A percentile compares a stretch with the other conserved stretches of the same genome.
These are phyloP conservation scores for Xylaria grammica DNA, from an alignment of 495 filamentous ascomycete species.

Conservation along the genomic window DNA sequence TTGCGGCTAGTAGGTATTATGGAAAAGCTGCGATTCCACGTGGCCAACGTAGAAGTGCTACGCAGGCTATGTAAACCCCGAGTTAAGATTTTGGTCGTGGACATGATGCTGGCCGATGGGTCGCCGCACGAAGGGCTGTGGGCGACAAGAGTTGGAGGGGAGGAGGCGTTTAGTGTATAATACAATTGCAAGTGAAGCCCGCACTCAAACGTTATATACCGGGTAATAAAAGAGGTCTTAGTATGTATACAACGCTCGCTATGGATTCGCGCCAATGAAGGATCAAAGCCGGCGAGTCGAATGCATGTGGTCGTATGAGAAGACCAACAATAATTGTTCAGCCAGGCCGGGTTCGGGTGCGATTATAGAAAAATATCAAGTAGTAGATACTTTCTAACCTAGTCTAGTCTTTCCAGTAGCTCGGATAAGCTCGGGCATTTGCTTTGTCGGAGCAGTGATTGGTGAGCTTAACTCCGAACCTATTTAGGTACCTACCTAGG, in stretches of 20 bases:
- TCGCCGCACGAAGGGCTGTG: neutral
- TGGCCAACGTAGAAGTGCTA: neutral
- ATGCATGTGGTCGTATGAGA: neutral
- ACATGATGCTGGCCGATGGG: constrained; percentile 1
- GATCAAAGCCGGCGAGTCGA: neutral
- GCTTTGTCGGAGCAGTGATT: constrained; percentile 1
- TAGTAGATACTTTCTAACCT: constrained; percentile 3
- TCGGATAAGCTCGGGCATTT: constrained; percentile 20
- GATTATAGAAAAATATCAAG: constrained; percentile 1
- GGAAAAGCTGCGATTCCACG: constrained; percentile 7
- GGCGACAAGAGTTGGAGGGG: neutral
- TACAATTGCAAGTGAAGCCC: neutral
- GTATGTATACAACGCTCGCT: neutral
- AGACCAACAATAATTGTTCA: neutral
- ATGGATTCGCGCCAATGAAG: neutral
- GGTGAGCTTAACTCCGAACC: constrained; percentile 18
- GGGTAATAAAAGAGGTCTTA: neutral
- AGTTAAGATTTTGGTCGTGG: constrained; percentile 8
- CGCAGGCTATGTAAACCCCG: constrained; percentile 8
- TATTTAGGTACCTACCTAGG: too few relatives aligned
- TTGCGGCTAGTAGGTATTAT: neutral
- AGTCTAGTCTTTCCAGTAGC: neutral
- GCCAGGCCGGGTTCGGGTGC: neutral
- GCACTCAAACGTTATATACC: too few relatives aligned
- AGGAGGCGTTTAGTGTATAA: neutral